A percentile compares a stretch with the other conserved stretches of the same genome.
Conservation (phyloP, 352 stramenopile species). For the Phytophthora brassicae region DNA sequence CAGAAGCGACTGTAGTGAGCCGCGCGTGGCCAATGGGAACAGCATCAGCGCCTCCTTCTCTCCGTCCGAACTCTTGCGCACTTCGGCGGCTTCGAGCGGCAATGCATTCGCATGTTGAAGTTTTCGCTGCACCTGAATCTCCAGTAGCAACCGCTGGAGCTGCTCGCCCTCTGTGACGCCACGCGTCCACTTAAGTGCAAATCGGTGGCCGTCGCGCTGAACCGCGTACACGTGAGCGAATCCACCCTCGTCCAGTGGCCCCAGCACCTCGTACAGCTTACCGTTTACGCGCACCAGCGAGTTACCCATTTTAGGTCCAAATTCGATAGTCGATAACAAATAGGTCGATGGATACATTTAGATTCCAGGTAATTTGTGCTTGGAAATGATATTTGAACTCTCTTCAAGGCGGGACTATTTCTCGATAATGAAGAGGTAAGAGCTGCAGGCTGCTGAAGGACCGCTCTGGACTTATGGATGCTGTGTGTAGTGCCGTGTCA, state of each 20-base stretch:
- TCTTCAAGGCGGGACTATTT: not conserved
- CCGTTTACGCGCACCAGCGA: slow-evolving; percentile 60
- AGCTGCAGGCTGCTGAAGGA: not conserved
- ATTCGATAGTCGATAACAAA: not conserved
- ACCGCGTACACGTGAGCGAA: slow-evolving; percentile 73
- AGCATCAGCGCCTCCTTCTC: slow-evolving; percentile 67
- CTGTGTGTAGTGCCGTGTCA: slow-evolving; percentile 9
- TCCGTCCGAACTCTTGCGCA: slow-evolving; percentile 20
- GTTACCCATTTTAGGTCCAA: slow-evolving; percentile 57
- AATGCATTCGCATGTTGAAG: slow-evolving; percentile 61
- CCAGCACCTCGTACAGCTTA: slow-evolving; percentile 48
- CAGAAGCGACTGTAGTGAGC: slow-evolving; percentile 61
- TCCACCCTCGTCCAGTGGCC: slow-evolving; percentile 63
- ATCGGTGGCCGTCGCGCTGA: slow-evolving; percentile 31
- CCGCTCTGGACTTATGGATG: not conserved
- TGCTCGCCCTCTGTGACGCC: slow-evolving; percentile 55
- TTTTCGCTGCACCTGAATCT: slow-evolving; percentile 69
- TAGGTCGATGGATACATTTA: not conserved
- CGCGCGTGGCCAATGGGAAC: slow-evolving; percentile 50
- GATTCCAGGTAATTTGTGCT: too few species aligned
- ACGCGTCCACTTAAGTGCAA: slow-evolving; percentile 73
- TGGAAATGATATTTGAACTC: too few species aligned
- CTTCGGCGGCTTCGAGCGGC: slow-evolving; percentile 53
- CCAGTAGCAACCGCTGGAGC: slow-evolving; percentile 57
- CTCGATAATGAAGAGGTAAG: slow-evolving; percentile 6